Evolutionary conservation across 2,329 filamentous ascomycete species (phyloP).

Genomic region (Macrophomina tecta): DNA sequence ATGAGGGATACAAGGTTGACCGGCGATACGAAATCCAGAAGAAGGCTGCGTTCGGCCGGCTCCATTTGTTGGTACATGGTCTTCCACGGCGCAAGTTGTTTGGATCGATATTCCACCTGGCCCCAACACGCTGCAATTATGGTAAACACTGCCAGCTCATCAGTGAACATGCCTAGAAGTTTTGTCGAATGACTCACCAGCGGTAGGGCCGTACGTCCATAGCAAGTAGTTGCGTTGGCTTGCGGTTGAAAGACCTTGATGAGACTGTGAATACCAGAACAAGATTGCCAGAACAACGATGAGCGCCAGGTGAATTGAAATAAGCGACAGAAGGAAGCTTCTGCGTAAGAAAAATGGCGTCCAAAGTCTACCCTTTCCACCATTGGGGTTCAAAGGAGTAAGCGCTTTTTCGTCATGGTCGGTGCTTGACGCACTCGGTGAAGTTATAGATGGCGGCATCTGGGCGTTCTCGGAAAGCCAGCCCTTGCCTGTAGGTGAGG

Average conservation of each 20-base stretch:
- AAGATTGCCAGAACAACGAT: neutral
- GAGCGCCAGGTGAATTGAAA: neutral
- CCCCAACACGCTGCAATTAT: conserved; percentile 18
- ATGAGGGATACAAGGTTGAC: conserved; percentile 6
- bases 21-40: conserved; percentile 26
- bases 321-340: neutral
- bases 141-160: neutral
- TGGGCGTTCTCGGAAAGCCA: too few species aligned
- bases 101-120: conserved; percentile 23
- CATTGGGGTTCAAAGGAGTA: too few species aligned
- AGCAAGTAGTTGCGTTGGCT: neutral
- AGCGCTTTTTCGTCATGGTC: too few species aligned
- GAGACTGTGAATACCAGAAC: neutral
- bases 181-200: neutral
- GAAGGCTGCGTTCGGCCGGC: conserved; percentile 14
- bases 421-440: too few species aligned
- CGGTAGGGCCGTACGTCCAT: conserved; percentile 7
- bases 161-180: neutral
- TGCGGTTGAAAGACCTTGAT: neutral
- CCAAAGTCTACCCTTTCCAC: neutral
- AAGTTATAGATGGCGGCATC: too few species aligned
- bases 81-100: conserved; percentile 27
- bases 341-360: neutral
- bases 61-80: neutral
- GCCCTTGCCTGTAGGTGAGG: too few species aligned